Evolutionary conservation across 2,329 filamentous ascomycete species (phyloP), one percentile per base, ranked within the genome.

Genomic region (Ceratocystis alfenasii): DNA sequence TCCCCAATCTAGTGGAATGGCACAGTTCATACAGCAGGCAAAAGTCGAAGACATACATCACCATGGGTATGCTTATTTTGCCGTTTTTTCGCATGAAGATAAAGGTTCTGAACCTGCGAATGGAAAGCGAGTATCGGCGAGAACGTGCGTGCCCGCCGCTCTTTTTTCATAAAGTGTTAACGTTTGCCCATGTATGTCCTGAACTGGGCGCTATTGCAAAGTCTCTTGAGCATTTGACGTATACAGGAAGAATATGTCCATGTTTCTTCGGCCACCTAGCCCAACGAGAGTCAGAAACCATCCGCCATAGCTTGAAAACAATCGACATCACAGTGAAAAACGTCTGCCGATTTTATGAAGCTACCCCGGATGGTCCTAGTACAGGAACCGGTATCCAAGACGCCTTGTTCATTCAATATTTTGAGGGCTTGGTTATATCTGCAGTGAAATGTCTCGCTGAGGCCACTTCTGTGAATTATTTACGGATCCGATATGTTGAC

Each of bases 401-500:
- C 70, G 82, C 87, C 76, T 79, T 83, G 36, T 91, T 90, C 69
- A 89, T 90, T 70, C 77, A 80, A 28, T 82, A 85, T 0, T 90
- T 90, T 70, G 87, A 90, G 74, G 79, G 80, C 67, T 76, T 90
- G 10, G 85, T 90, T 2, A 69, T 88, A 2, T 79, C 83, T 1
- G 85, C 82, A 0, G 82, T 89, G 41, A 79, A 80, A 61, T 80
- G 85, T 2, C 74, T 90, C 59, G 79, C 80, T 15, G 79, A 77
- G 36, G 79, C 89, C 61, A 79, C 80, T 64, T 76, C 78, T n/a
- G 74, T 91, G 41, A 76, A 84, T 57, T 83, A 84, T 72, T 74
- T 91, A 69, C 80, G 87, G 66, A 89, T 90, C 71, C 84, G 87
- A 65, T 90, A 88, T 71, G 85, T 90, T 64, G 87, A 90, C 73